Conservation (phyloP, 2,329 filamentous ascomycete genomes). For the Dothiorella sarmentorum region DNA sequence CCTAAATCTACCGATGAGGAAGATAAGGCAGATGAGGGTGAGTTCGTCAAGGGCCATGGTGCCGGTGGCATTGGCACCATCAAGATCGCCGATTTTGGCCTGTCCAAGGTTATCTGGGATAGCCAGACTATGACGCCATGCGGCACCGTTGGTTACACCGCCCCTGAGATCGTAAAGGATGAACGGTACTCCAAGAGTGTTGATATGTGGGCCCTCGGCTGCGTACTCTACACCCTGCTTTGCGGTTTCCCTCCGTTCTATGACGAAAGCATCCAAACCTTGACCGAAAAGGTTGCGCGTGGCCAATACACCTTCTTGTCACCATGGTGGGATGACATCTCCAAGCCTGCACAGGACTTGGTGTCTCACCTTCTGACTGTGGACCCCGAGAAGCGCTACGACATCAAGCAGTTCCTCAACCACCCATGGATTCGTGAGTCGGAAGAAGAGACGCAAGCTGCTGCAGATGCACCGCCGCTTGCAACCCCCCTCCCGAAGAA, state of each 20-base stretch:
- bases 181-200: slow-evolving; percentile 98
- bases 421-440: slow-evolving; percentile 87
- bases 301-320: slow-evolving; percentile 97
- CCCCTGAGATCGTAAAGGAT: slow-evolving; percentile 97
- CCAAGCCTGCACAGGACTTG: slow-evolving; percentile 87
- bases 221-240: slow-evolving; percentile 92
- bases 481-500: slow-evolving; percentile 63
- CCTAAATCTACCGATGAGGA: slow-evolving; percentile 85
- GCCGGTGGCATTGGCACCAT: slow-evolving; percentile 89
- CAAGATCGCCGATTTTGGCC: slow-evolving; percentile 96
- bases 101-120: slow-evolving; percentile 98
- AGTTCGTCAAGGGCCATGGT: slow-evolving; percentile 78
- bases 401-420: slow-evolving; percentile 86
- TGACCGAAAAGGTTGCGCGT: slow-evolving; percentile 95
- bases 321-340: slow-evolving; percentile 99
- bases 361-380: slow-evolving; percentile 92
- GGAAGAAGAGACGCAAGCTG: slow-evolving; percentile 64
- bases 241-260: slow-evolving; percentile 99
- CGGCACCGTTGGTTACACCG: slow-evolving; percentile 95
- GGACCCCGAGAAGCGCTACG: slow-evolving; percentile 91
- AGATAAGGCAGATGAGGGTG: slow-evolving; percentile 94
- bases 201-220: slow-evolving; percentile 98
- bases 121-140: slow-evolving; percentile 99
- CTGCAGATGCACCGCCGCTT: slow-evolving; percentile 67
- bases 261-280: slow-evolving; percentile 93